These are phyloP conservation scores for Amylostereum areolatum DNA, from an alignment of 1,284 basidiomycete species.

Conservation along the genomic window DNA sequence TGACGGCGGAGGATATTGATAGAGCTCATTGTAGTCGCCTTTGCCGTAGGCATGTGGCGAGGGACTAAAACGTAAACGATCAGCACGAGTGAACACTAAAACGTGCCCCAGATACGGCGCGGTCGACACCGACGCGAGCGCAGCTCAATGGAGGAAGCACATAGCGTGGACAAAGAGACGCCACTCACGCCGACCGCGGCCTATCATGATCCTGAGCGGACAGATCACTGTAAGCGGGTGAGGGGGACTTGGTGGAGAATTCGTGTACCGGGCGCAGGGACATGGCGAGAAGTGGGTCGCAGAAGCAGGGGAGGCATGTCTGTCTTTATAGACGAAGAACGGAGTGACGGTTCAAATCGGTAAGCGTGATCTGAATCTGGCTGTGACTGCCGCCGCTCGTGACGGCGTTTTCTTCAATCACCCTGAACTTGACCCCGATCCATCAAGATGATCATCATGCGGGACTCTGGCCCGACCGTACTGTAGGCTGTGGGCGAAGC, in stretches of 20 bases:
- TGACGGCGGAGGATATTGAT: too few species aligned
- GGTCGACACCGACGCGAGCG: not conserved
- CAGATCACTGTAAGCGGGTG: constrained; percentile 8
- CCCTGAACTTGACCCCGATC: not conserved
- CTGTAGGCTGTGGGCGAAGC: not conserved
- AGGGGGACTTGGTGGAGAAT: constrained; percentile 6
- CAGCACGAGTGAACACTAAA: too few species aligned
- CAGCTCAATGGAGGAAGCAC: not conserved
- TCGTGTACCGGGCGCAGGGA: constrained; percentile 11
- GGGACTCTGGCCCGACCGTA: constrained; percentile 1
- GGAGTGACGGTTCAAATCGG: not conserved
- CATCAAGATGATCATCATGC: constrained; percentile 1
- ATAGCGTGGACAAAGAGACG: not conserved
- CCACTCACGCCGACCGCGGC: constrained; percentile 1
- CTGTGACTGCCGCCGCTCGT: not conserved
- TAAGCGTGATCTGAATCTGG: not conserved
- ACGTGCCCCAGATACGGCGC: too few species aligned
- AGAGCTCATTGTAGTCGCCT: not conserved
- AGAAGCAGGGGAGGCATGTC: constrained; percentile 4
- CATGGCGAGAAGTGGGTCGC: constrained; percentile 8
- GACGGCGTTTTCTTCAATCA: not conserved
- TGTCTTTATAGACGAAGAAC: not conserved
- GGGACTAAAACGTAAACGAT: not conserved
- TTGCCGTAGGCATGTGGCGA: not conserved
- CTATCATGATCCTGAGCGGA: constrained; percentile 1